phyloP scores from a whole-genome alignment of 192 early-diverging fungal genomes.

The Entophlyctis helioformis region DNA sequence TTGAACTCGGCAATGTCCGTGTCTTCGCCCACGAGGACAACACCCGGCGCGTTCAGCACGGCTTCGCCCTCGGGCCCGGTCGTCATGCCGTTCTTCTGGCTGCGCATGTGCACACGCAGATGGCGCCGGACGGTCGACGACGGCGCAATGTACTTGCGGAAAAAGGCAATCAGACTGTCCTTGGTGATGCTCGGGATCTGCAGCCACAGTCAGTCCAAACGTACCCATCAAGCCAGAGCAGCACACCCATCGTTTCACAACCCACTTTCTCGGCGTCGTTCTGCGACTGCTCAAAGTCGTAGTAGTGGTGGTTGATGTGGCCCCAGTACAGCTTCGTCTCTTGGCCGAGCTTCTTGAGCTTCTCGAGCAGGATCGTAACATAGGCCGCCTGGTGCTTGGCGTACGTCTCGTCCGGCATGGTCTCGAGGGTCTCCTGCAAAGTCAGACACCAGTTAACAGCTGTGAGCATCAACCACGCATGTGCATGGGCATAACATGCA shows the following conservation, averaged over 20 bases:
- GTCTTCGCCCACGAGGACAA: background rate
- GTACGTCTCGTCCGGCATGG: conserved; percentile 57
- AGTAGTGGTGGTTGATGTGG: conserved; percentile 55
- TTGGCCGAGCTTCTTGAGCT: conserved; percentile 63
- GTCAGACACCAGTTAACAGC: background rate
- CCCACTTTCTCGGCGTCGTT: conserved; percentile 49
- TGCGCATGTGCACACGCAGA: conserved; percentile 47
- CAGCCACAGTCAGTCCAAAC: background rate
- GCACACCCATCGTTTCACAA: background rate
- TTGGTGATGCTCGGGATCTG: conserved; percentile 20
- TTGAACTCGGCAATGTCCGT: conserved; percentile 11
- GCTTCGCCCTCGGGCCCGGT: background rate
- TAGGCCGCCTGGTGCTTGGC: conserved; percentile 53
- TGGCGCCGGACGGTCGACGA: conserved; percentile 39
- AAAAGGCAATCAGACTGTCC: conserved; percentile 44
- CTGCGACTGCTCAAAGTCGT: conserved; percentile 67
- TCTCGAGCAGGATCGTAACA: conserved; percentile 50
- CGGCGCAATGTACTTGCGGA: conserved; percentile 40
- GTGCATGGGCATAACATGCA: background rate
- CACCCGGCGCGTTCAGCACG: background rate
- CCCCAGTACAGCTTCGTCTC: conserved; percentile 56
- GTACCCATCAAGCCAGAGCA: background rate
- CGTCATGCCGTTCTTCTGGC: conserved; percentile 4
- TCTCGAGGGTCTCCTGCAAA: conserved; percentile 19
- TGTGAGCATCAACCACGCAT: background rate